phyloP scores from a whole-genome alignment of 1,284 basidiomycete species.

The Cutaneotrichosporon sp. region DNA sequence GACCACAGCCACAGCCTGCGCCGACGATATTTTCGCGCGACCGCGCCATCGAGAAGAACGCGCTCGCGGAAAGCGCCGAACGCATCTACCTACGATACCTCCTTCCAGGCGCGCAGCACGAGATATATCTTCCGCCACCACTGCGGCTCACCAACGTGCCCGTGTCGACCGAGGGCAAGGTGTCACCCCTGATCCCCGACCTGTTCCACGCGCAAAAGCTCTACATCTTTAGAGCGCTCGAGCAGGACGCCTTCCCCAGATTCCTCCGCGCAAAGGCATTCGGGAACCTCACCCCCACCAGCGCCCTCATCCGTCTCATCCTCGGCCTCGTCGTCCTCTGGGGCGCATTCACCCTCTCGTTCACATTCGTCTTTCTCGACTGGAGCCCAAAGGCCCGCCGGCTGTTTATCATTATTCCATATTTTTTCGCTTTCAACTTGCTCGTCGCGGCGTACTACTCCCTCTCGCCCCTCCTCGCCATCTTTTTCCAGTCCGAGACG shows the following conservation, averaged over 20 bases:
- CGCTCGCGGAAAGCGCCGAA: constrained; percentile 88
- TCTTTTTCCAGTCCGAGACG: constrained; percentile 48
- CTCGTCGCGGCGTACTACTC: constrained; percentile 93
- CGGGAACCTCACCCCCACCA: constrained; percentile 88
- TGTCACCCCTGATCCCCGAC: constrained; percentile 87
- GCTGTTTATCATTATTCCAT: constrained; percentile 95
- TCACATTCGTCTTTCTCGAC: constrained; percentile 90
- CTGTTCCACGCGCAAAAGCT: constrained; percentile 97
- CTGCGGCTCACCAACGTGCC: constrained; percentile 49
- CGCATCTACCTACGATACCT: constrained; percentile 93
- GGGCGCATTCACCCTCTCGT: constrained; percentile 82
- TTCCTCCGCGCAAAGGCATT: constrained; percentile 96
- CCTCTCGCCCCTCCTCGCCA: constrained; percentile 71
- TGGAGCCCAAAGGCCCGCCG: constrained; percentile 80
- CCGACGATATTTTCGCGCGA: constrained; percentile 85
- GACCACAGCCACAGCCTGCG: constrained; percentile 46
- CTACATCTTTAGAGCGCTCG: constrained; percentile 94
- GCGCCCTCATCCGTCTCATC: constrained; percentile 75
- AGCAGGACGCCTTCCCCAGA: constrained; percentile 92
- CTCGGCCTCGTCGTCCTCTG: constrained; percentile 81
- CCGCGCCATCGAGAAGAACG: constrained; percentile 78
- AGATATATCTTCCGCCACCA: constrained; percentile 82
- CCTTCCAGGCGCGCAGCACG: constrained; percentile 58
- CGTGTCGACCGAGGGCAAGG: constrained; percentile 59
- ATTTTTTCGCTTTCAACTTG: constrained; percentile 80